Base-by-base conservation (phyloP, 2,329 filamentous ascomycete genomes). In the Talaromyces sp. region DNA sequence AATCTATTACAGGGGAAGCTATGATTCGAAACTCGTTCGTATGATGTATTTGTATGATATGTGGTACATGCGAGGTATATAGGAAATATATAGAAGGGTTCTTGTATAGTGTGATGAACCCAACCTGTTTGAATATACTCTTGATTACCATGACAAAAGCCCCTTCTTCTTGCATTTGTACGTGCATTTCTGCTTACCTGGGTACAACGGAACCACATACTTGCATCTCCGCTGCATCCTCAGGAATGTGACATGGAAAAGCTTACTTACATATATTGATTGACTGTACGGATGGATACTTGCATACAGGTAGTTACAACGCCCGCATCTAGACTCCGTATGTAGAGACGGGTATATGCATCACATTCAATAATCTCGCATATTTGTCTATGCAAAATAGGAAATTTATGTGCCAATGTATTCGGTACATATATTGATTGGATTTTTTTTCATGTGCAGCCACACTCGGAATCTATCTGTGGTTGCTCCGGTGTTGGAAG, bases 1-100 rank as follows among this genome's bases (percentile, higher is more conserved):
- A 93, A 95, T 73, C 70, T 95, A 71, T 69, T 87, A 59, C 75
- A 80, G 67, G 83, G 83, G 59, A 94, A 94, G 83, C 74, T 93
- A 60, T 91, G 80, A 76, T 21, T 36, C 8, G n/a, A 15, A 9
- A n/a, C 11, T 31, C 6, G 2, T n/a, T 53, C 10, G 36, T 52
- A 40, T 54, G 21, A 36, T 45, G 9, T 8, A 28, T 33, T 5
- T 54, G 37, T 53, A 22, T 46, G 8, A 37, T 45, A 35, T 19
- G 33, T 19, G n/a, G 31, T 54, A 45, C 25, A 25, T 55, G 36
- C 33, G n/a, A n/a, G n/a, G n/a, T n/a, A n/a, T n/a, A n/a, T n/a
- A n/a, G n/a, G n/a, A n/a, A n/a, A n/a, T n/a, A n/a, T 35, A 17
- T 25, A 43, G 7, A 21, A 25, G 50, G 22, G 10, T 19, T 8